Conservation (phyloP, 192 early-diverging fungal genomes). For the Backusella psychrophila region DNA sequence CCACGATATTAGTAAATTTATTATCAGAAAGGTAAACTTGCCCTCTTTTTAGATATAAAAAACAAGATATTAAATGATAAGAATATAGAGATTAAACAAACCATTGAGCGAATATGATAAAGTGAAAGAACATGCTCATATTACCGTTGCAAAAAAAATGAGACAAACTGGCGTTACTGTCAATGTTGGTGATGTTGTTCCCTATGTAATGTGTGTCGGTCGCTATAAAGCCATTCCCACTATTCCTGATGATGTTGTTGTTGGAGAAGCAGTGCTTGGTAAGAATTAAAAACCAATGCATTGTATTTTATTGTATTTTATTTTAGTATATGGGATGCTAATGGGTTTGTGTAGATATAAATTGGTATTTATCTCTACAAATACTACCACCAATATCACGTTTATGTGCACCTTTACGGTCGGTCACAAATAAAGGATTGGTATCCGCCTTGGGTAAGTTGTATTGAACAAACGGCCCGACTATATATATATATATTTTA, state of each 20-base stretch:
- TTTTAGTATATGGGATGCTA: not conserved
- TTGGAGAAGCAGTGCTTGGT: constrained; percentile 44
- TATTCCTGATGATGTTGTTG: constrained; percentile 78
- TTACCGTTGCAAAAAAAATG: constrained; percentile 86
- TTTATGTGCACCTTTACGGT: not conserved
- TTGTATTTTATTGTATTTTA: not conserved
- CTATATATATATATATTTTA: not conserved
- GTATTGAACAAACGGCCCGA: not conserved
- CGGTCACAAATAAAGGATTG: not conserved
- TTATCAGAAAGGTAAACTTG: constrained; percentile 80
- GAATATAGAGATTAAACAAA: constrained; percentile 78
- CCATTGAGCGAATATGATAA: constrained; percentile 88
- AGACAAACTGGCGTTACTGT: constrained; percentile 61
- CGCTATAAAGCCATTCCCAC: constrained; percentile 68
- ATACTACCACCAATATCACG: not conserved
- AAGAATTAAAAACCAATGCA: constrained; percentile 13
- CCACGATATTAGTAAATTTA: constrained; percentile 81
- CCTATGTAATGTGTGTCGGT: constrained; percentile 83
- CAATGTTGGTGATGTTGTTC: constrained; percentile 83
- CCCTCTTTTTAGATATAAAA: not conserved
- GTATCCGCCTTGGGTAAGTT: not conserved
- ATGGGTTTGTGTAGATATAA: not conserved
- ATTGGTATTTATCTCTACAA: not conserved
- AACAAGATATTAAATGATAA: not conserved
- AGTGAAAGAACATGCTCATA: constrained; percentile 84